Conservation (phyloP, 225 moss, liverwort and hornwort species). For the Physcomitrium patens region DNA sequence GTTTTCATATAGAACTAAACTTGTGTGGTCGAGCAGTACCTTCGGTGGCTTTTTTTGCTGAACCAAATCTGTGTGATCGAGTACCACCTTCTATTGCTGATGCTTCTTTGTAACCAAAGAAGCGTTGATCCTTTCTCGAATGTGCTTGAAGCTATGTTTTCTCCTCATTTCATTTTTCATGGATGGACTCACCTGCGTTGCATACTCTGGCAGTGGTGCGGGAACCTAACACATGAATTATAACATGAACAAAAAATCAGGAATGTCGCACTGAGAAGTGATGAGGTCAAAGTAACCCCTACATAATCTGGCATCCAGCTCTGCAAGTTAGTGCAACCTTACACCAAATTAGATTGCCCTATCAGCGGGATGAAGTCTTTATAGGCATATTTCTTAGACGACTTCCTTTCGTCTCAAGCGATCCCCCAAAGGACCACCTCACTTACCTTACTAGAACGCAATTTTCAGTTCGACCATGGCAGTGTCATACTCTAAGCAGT, state of each 20-base stretch:
- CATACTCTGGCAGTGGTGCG: neutral
- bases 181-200: neutral
- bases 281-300: neutral
- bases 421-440: neutral
- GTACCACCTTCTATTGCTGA: neutral
- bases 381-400: neutral
- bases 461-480: no score
- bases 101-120: constrained; percentile 23
- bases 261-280: neutral
- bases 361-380: neutral
- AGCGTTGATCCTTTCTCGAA: constrained; percentile 26
- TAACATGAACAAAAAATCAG: constrained; percentile 2
- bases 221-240: constrained; percentile 13
- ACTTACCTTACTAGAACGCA: neutral
- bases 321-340: neutral
- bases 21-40: neutral
- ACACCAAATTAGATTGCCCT: neutral
- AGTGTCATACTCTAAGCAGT: no score
- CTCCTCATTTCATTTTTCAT: constrained; percentile 12
- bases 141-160: constrained; percentile 26
- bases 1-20: constrained; percentile 13
- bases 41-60: neutral
- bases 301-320: neutral
- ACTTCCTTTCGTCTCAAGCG: neutral
- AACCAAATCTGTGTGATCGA: constrained; percentile 6